Base-by-base conservation (phyloP, 1,284 basidiomycete genomes). In the Marasmius sp. region DNA sequence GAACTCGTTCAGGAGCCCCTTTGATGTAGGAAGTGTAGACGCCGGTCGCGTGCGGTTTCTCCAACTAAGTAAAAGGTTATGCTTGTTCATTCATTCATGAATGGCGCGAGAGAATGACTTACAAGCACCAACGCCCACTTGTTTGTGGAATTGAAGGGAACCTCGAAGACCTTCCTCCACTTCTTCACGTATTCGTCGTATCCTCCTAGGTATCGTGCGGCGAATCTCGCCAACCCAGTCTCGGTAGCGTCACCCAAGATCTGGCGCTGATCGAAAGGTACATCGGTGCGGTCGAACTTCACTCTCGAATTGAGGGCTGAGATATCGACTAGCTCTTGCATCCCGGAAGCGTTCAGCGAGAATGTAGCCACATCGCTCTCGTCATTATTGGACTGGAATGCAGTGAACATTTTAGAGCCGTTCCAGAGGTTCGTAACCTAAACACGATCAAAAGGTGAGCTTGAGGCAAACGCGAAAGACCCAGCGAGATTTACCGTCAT, bases 61-160 rank as follows among this genome's bases (percentile, higher is more conserved):
- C 78, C 38, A 87, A 73, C 85, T 87, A 54, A 6, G 53, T 47
- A 6, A 14, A 38, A 20, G 45, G 48, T 20, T 6, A 18, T 2
- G 18, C 10, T 54, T 37, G 34, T 55, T 34, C 18, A 1, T 48
- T 14, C 39, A 57, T 51, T 34, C 50, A 54, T 8, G 22, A 58
- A n/a, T 59, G 8, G 11, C 49, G 14, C 52, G 51, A 60, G 41
- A 57, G 22, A 37, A 16, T 39, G 39, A 76, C 84, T 70, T 60
- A 88, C 86, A 41, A 88, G 86, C 45, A 86, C 85, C 60, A 89
- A 69, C 11, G 87, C 87, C 86, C 86, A 89, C 74, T 89, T 89
- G 69, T 88, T 88, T 11, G 82, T 84, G 14, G 86, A 86, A 69
- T 89, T 89, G 76, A 89, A 89, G 34, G 87, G 87, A 12, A 89